Evolutionary conservation across 345 rosid genomes (phyloP).

Genomic region (Ceriops zippeliana): DNA sequence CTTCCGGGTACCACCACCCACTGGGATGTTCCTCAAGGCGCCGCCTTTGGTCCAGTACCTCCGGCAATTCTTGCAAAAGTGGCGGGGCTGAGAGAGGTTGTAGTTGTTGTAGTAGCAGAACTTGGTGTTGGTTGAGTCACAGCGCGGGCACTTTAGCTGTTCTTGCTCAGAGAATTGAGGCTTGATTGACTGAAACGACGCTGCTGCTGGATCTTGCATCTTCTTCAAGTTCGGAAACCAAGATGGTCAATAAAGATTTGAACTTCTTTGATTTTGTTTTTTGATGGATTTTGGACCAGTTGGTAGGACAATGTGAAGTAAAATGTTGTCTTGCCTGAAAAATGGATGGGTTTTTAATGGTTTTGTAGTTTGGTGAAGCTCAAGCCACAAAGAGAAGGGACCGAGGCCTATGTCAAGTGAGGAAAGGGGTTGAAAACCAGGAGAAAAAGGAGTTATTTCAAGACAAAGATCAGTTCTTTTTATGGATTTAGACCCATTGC

Average conservation of each 20-base stretch:
- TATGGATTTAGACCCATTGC: too few relatives aligned
- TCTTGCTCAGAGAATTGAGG: constrained; percentile 74
- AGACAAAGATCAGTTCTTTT: too few relatives aligned
- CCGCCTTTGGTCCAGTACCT: constrained; percentile 98
- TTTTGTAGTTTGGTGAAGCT: too few relatives aligned
- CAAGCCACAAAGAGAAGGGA: too few relatives aligned
- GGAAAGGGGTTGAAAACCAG: too few relatives aligned
- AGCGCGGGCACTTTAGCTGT: constrained; percentile 72
- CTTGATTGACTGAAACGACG: constrained; percentile 30
- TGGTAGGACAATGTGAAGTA: too few relatives aligned
- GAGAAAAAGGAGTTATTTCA: too few relatives aligned
- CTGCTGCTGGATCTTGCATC: constrained; percentile 57
- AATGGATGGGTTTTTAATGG: too few relatives aligned
- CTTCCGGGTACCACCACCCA: constrained; percentile 85
- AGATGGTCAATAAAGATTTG: neutral
- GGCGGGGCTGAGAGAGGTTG: constrained; percentile 83
- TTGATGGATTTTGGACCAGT: neutral
- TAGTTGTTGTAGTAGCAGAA: constrained; percentile 97
- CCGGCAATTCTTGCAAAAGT: constrained; percentile 83
- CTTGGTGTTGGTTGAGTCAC: constrained; percentile 74
- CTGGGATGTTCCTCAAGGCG: constrained; percentile 81
- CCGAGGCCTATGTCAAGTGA: too few relatives aligned
- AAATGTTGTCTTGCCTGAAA: too few relatives aligned
- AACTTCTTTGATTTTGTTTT: neutral
- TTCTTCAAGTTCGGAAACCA: neutral